These are phyloP conservation scores for Sporormia fimetaria DNA, from an alignment of 495 filamentous ascomycete species.

Conservation along the genomic window DNA sequence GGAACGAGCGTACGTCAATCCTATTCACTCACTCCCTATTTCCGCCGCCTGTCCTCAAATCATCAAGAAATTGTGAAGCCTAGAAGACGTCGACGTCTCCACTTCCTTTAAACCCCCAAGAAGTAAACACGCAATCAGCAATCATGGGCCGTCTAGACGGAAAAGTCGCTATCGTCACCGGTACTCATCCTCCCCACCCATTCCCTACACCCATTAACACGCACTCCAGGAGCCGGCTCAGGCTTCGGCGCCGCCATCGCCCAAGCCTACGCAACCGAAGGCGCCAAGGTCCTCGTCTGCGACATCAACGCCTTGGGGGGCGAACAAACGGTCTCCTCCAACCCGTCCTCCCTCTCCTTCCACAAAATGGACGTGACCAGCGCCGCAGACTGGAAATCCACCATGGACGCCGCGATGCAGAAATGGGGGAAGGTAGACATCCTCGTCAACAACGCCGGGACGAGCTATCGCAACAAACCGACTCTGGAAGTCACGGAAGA, in stretches of 20 bases:
- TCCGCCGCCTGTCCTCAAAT: no score
- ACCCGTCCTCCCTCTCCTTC: constrained; percentile 18
- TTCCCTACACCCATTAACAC: neutral
- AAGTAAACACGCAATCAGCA: no score
- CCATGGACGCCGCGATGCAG: constrained; percentile 20
- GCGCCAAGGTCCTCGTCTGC: constrained; percentile 25
- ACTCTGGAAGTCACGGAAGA: constrained; percentile 52
- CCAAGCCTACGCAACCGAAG: constrained; percentile 25
- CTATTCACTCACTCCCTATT: no score
- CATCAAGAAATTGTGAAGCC: no score
- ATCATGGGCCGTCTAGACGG: constrained; percentile 26
- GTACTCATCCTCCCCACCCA: constrained; percentile 1
- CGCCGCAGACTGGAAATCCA: constrained; percentile 24
- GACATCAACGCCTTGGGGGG: constrained; percentile 25
- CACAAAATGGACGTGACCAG: constrained; percentile 28
- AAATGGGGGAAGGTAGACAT: constrained; percentile 28
- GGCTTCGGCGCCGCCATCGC: constrained; percentile 29
- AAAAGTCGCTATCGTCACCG: constrained; percentile 29
- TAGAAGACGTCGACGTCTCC: no score
- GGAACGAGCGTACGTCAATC: no score
- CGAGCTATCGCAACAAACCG: constrained; percentile 57
- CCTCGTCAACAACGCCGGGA: constrained; percentile 54
- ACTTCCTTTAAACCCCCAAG: no score
- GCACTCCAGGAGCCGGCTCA: constrained; percentile 19
- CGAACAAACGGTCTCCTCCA: constrained; percentile 15